Conservation (phyloP, 257 asterid genomes). For the Eucommia ulmoides region DNA sequence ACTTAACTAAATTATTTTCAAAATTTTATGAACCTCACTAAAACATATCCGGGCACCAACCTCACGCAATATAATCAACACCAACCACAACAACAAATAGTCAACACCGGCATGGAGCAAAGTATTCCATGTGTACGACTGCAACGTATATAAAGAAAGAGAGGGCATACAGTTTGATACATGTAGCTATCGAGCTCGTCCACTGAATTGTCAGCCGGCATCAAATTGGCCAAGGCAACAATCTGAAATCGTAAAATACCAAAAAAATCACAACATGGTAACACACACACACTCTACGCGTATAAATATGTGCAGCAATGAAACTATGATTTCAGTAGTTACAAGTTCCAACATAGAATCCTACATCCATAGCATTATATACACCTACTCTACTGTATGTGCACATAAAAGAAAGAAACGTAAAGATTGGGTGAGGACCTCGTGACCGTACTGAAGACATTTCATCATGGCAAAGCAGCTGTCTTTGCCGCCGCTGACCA, state of each 20-base stretch:
- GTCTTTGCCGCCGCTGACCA: slow-evolving; percentile 96
- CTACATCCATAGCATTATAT: too few relatives aligned
- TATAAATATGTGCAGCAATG: background rate
- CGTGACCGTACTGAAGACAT: slow-evolving; percentile 73
- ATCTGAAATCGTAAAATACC: slow-evolving; percentile 29
- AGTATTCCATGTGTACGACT: too few relatives aligned
- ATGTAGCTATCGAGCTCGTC: slow-evolving; percentile 96
- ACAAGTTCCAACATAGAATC: too few relatives aligned
- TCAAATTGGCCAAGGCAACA: slow-evolving; percentile 85
- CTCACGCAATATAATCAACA: too few relatives aligned
- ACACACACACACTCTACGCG: background rate
- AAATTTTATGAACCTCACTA: too few relatives aligned
- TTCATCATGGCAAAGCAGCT: slow-evolving; percentile 97
- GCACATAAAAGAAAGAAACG: background rate
- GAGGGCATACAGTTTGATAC: slow-evolving; percentile 80
- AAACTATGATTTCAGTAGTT: background rate
- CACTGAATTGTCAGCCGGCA: slow-evolving; percentile 70
- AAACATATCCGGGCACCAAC: too few relatives aligned
- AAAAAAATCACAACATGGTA: background rate
- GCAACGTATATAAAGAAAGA: background rate
- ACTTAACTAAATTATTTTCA: too few relatives aligned
- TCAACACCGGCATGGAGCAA: too few relatives aligned
- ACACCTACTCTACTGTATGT: too few relatives aligned
- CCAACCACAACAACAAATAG: too few relatives aligned
- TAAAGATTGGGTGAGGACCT: slow-evolving; percentile 30